Evolutionary conservation across 1,284 basidiomycete genomes (phyloP).

Genomic region (Psilocybe mexicana): DNA sequence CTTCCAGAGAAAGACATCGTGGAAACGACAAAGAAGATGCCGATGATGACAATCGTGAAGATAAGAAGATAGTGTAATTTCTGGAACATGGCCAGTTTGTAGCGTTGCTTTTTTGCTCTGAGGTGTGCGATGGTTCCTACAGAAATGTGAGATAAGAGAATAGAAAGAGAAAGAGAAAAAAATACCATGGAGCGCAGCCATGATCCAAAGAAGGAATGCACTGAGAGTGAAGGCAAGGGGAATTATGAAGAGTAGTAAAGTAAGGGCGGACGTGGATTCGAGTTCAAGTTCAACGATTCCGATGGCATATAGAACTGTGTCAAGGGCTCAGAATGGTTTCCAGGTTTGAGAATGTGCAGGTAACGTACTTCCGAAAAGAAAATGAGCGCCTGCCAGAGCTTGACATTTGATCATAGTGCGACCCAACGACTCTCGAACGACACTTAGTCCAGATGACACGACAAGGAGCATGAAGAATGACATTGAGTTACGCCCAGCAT

Average conservation of each 20-base stretch:
- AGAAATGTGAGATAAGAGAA: not conserved
- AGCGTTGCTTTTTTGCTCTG: constrained; percentile 80
- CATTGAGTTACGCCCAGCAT: constrained; percentile 91
- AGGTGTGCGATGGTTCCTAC: constrained; percentile 85
- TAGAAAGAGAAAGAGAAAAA: not conserved
- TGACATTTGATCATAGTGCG: constrained; percentile 79
- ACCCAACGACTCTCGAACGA: constrained; percentile 80
- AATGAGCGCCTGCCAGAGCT: constrained; percentile 79
- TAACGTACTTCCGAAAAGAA: constrained; percentile 84
- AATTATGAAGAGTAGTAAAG: constrained; percentile 85
- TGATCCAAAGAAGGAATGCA: constrained; percentile 94
- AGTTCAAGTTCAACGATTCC: constrained; percentile 92
- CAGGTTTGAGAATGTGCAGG: not conserved
- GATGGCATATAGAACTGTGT: constrained; percentile 82
- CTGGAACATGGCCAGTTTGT: constrained; percentile 87
- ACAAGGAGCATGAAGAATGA: constrained; percentile 96
- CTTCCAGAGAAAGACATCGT: constrained; percentile 90
- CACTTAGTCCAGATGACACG: constrained; percentile 85
- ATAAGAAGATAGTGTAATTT: constrained; percentile 88
- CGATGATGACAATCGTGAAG: constrained; percentile 80
- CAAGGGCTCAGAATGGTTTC: constrained; percentile 1
- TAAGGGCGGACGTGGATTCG: constrained; percentile 80
- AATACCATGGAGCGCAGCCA: constrained; percentile 83
- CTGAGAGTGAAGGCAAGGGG: constrained; percentile 94
- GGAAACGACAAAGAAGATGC: constrained; percentile 91